Evolutionary conservation across 805 yeast genomes (phyloP).

Genomic region (Komagataella phaffii): DNA sequence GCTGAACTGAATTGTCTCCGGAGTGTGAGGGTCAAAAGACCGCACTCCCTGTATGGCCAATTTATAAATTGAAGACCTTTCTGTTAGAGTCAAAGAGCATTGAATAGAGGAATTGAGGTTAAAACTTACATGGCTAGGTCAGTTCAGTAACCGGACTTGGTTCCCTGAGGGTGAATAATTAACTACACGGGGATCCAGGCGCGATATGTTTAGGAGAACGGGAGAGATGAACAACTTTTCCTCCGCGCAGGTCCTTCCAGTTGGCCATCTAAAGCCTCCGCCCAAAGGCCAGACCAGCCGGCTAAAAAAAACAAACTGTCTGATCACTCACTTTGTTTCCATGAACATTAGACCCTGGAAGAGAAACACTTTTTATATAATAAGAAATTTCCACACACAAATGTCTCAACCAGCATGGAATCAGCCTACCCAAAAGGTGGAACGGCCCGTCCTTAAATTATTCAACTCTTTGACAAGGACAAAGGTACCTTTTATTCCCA

Average conservation of each 20-base stretch:
- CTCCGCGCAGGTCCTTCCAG: neutral
- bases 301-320: neutral
- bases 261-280: neutral
- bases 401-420: slow-evolving; percentile 15
- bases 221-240: neutral
- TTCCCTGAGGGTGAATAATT: neutral
- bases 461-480: slow-evolving; percentile 77
- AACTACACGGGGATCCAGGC: neutral
- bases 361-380: neutral
- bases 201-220: neutral
- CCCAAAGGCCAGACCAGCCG: neutral
- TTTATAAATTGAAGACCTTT: slow-evolving; percentile 33
- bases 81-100: neutral
- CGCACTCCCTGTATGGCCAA: slow-evolving; percentile 79
- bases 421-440: slow-evolving; percentile 11
- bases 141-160: neutral
- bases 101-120: neutral
- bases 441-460: slow-evolving; percentile 38
- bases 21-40: slow-evolving; percentile 74
- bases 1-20: slow-evolving; percentile 82
- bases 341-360: neutral
- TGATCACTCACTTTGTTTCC: neutral
- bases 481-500: slow-evolving; percentile 71
- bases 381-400: neutral
- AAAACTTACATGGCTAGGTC: neutral